Evolutionary conservation across 345 rosid genomes (phyloP), one percentile per base, ranked within the genome.

Genomic region (Hibiscus syriacus): DNA sequence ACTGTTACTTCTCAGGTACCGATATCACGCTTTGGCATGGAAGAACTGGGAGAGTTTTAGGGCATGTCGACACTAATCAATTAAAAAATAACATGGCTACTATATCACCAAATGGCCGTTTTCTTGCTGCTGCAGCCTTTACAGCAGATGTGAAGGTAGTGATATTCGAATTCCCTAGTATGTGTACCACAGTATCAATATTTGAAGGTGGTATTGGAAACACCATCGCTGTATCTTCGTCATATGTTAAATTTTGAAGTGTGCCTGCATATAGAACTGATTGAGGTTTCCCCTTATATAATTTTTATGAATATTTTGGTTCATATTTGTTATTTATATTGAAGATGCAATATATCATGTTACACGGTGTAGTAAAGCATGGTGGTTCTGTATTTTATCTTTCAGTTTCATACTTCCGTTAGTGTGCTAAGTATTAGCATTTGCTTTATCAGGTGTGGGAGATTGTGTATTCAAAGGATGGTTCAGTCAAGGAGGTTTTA

Each of bases 81-180:
- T 80, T 94, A 84, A 94, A 94, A 79, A 94, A 94, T 73, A 83
- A 73, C 65, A 94, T 88, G 96, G 93, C 92, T 70, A 78, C 88
- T 64, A 74, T 94, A 69, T 94, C 97, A 54, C 97, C 99, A 55
- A 88, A 91, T 83, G 99, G 99, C 29, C 98, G 93, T 34, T 94
- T 94, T 70, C 58, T 94, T 79, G 98, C 99, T 68, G 97, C 98
- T 50, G 99, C 99, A 38, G 98, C 99, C 38, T 94, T 94, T 79
- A 91, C 98, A 30, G 99, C 99, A 9, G 98, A 92, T 84, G 99
- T 94, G 61, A 94, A 94, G 96, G 99, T 94, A 62, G 29, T 2
- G 14, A 30, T 16, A 34, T 60, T 2, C 34, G 26, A 49, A 23
- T 20, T 3, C 45, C 57, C 8, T 14, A 12, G 13, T 55, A 41